Base-by-base conservation (phyloP, 352 stramenopile species). In the Globisporangium perplexum region DNA sequence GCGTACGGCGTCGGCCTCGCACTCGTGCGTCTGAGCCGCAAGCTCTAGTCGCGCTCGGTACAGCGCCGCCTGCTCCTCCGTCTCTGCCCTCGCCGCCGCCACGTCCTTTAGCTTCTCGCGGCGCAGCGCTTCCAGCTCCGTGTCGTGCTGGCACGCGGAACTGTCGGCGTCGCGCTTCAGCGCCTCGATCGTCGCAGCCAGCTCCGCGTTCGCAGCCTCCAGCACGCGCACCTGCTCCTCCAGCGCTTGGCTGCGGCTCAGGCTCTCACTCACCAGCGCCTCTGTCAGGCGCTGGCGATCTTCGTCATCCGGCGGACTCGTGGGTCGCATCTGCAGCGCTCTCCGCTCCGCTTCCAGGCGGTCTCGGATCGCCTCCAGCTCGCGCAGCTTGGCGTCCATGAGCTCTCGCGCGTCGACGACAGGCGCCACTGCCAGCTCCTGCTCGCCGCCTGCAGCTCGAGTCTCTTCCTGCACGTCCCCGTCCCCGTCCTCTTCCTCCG, bases 291-390 rank as follows among this genome's bases (percentile, higher is more conserved):
- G n/a, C n/a, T n/a, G n/a, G n/a, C n/a, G n/a, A n/a, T 30, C 26
- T 30, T 30, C 26, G 3, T 30, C 3, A 2, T 46, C 41, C 20
- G 41, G 12, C 12, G 12, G 36, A 30, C 47, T 22, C n/a, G n/a
- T n/a, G n/a, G n/a, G n/a, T n/a, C n/a, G n/a, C n/a, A n/a, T 44
- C 23, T 52, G 44, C 15, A 54, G 26, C 23, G 43, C 36, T 2
- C 18, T 30, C 12, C 54, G 54, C 22, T 60, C 54, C 1, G 47
- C 7, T 24, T 60, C 54, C 14, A 60, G 14, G 22, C 47, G 45
- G 8, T 60, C 54, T 0, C 54, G 54, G 28, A 55, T 60, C n/a
- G 47, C 23, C 41, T 60, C 54, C 20, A 60, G 47, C 18, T 60
- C 54, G 6, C 47, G 46, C 22, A 60, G 28, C 35, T 54, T 60